Conservation (phyloP, 257 asterid genomes). For the Nicotiana paniculata region DNA sequence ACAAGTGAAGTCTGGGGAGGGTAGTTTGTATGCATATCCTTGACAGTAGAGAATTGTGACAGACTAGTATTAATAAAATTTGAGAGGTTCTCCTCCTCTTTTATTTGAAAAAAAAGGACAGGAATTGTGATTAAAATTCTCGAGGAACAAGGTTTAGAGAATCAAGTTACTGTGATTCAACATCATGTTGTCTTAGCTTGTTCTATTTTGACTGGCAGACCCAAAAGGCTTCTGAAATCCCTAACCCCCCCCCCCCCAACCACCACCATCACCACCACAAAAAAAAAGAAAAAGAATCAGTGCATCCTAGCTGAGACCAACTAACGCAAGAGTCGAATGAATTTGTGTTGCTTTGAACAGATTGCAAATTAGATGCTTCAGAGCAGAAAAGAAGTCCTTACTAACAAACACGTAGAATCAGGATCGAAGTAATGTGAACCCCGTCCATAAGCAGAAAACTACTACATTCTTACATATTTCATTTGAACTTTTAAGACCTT, state of each 20-base stretch:
- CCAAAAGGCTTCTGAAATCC: background rate
- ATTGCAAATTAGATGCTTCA: background rate
- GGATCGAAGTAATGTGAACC: background rate
- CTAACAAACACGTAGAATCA: background rate
- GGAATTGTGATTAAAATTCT: background rate
- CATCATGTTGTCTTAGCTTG: background rate
- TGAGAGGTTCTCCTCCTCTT: too few species aligned
- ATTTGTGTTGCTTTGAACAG: background rate
- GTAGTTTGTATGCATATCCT: too few species aligned
- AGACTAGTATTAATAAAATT: too few species aligned
- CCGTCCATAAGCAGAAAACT: background rate
- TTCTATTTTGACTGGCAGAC: background rate
- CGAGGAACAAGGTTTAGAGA: background rate
- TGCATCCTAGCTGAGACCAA: background rate
- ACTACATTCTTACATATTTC: background rate
- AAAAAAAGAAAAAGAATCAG: background rate
- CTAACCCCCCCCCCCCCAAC: background rate
- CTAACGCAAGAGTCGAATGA: background rate
- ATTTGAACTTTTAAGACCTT: background rate
- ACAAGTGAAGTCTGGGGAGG: too few species aligned
- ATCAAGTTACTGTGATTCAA: background rate
- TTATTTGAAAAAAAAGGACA: background rate
- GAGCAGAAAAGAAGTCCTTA: background rate
- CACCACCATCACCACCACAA: fast-evolving
- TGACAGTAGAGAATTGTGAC: too few species aligned